A percentile compares a stretch with the other conserved stretches of the same genome.
These are phyloP conservation scores for Astrothelium macrocarpum DNA, from an alignment of 495 filamentous ascomycete species.

Conservation along the genomic window DNA sequence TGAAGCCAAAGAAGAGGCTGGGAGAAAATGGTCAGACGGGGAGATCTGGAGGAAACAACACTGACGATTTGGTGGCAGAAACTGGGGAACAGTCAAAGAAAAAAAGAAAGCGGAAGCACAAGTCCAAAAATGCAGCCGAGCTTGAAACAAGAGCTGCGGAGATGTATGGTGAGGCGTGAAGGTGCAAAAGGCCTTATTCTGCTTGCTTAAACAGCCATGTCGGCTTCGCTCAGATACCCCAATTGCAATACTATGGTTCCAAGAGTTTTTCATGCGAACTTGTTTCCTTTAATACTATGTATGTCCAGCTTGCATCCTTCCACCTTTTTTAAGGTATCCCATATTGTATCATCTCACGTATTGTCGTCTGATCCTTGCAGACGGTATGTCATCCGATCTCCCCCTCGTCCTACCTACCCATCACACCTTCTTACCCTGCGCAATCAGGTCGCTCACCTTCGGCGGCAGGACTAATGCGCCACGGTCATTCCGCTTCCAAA, in stretches of 20 bases:
- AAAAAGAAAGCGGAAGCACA: constrained; percentile 30
- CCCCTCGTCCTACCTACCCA: neutral
- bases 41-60: neutral
- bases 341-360: too few species aligned
- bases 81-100: constrained; percentile 16
- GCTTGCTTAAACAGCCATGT: neutral
- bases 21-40: neutral
- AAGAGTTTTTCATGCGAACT: too few species aligned
- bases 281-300: neutral
- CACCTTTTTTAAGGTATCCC: too few species aligned
- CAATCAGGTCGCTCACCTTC: constrained; percentile 63
- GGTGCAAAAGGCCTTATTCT: neutral
- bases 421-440: constrained; percentile 35
- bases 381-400: too few species aligned
- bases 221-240: neutral
- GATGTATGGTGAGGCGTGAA: neutral
- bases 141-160: neutral
- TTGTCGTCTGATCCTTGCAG: too few species aligned
- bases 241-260: neutral
- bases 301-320: neutral
- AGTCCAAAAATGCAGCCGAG: constrained; percentile 7
- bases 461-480: constrained; percentile 76
- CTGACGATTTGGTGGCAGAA: constrained; percentile 5
- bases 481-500: constrained; percentile 82
- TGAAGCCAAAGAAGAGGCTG: constrained; percentile 58